These are phyloP conservation scores for Endogone sp. DNA, from an alignment of 192 early-diverging fungal species.

Conservation along the genomic window DNA sequence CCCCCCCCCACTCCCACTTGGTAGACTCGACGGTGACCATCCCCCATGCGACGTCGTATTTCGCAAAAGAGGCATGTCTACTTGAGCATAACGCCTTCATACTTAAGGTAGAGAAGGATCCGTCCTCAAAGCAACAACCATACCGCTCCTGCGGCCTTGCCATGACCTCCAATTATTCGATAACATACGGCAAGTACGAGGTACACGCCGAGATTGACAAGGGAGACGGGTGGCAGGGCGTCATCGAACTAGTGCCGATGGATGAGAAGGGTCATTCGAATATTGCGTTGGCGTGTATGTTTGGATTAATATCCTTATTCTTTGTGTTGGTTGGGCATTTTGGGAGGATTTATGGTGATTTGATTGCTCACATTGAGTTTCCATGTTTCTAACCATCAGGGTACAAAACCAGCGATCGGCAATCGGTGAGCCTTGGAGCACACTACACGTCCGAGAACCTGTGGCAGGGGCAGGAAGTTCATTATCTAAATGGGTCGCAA, in stretches of 20 bases:
- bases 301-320: no score
- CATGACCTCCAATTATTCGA: background rate
- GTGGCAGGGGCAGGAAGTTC: background rate
- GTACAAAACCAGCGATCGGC: background rate
- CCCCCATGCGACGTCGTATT: background rate
- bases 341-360: no score
- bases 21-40: background rate
- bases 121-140: background rate
- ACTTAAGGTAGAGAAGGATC: background rate
- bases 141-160: background rate
- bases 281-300: background rate
- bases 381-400: background rate
- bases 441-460: background rate
- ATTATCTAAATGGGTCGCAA: background rate
- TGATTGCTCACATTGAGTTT: no score
- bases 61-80: background rate
- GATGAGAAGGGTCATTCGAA: background rate
- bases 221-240: background rate
- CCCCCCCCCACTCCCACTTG: background rate
- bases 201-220: background rate
- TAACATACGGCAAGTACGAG: background rate
- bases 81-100: background rate
- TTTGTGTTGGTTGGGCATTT: no score
- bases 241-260: background rate
- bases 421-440: background rate